Conservation (phyloP, 202 grass and related monocot species). For the Setaria viridis region DNA sequence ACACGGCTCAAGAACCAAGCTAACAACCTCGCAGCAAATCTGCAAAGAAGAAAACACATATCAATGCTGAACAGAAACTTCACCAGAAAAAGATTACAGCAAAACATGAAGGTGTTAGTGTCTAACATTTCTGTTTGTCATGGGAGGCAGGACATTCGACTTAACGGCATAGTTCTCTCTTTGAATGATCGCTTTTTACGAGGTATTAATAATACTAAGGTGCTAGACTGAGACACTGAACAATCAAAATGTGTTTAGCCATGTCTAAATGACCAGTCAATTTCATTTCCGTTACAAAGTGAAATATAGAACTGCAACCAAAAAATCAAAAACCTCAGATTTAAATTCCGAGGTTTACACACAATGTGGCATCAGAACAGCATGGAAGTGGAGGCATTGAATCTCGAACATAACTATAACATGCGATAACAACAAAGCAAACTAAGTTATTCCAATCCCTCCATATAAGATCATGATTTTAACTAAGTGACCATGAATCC, state of each 20-base stretch:
- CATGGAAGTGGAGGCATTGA: background rate
- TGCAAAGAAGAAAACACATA: constrained; percentile 47
- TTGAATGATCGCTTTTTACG: constrained; percentile 7
- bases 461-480: background rate
- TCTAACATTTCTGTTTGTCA: background rate
- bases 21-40: constrained; percentile 89
- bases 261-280: background rate
- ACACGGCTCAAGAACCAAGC: constrained; percentile 96
- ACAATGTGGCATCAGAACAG: constrained; percentile 9
- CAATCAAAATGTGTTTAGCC: constrained; percentile 28
- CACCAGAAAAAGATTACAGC: background rate
- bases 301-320: constrained; percentile 19
- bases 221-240: constrained; percentile 8
- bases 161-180: constrained; percentile 13
- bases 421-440: constrained; percentile 11
- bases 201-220: constrained; percentile 5
- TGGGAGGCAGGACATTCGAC: background rate
- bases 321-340: constrained; percentile 2
- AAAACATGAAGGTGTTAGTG: constrained; percentile 21
- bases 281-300: background rate
- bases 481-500: background rate
- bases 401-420: constrained; percentile 9
- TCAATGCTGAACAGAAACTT: constrained; percentile 29
- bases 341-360: constrained; percentile 1
- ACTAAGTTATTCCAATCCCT: background rate